These are phyloP conservation scores for Hypoxylon sp. DNA, from an alignment of 2,329 filamentous ascomycete genomes.

Conservation along the genomic window DNA sequence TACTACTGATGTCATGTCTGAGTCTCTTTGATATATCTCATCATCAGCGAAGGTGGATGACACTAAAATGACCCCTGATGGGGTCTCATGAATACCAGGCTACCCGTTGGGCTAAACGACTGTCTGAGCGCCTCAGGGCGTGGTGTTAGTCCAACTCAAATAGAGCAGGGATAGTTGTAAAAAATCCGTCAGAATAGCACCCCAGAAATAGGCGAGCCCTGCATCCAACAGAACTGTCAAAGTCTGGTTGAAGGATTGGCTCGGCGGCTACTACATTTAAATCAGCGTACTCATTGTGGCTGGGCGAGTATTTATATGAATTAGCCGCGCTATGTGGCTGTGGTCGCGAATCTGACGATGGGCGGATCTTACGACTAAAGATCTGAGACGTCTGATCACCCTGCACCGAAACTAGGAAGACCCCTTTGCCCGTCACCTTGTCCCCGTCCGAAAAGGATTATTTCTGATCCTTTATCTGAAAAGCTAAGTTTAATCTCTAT, in stretches of 20 bases:
- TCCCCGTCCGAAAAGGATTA: conserved; percentile 26
- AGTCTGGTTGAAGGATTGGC: conserved; percentile 1
- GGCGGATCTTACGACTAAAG: conserved; percentile 25
- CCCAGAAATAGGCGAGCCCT: neutral
- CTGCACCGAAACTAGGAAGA: conserved; percentile 27
- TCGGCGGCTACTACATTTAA: conserved; percentile 1
- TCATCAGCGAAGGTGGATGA: neutral
- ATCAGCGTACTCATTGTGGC: conserved; percentile 15
- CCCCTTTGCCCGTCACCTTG: conserved; percentile 17
- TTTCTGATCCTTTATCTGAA: conserved; percentile 29
- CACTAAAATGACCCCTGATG: conserved; percentile 1
- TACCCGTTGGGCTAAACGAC: neutral
- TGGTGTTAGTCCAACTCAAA: neutral
- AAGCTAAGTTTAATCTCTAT: conserved; percentile 26
- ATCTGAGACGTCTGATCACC: conserved; percentile 41
- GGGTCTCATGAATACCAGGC: neutral
- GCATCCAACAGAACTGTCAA: neutral
- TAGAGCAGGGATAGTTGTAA: neutral
- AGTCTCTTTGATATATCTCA: neutral
- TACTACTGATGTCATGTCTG: neutral
- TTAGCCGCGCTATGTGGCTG: conserved; percentile 15
- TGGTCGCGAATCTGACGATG: conserved; percentile 26
- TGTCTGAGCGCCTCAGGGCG: neutral
- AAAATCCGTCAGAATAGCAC: neutral
- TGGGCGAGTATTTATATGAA: conserved; percentile 3